Evolutionary conservation across 129 eudicot species (phyloP), one percentile per base, ranked within the genome.

Genomic region (Artemisia annua): DNA sequence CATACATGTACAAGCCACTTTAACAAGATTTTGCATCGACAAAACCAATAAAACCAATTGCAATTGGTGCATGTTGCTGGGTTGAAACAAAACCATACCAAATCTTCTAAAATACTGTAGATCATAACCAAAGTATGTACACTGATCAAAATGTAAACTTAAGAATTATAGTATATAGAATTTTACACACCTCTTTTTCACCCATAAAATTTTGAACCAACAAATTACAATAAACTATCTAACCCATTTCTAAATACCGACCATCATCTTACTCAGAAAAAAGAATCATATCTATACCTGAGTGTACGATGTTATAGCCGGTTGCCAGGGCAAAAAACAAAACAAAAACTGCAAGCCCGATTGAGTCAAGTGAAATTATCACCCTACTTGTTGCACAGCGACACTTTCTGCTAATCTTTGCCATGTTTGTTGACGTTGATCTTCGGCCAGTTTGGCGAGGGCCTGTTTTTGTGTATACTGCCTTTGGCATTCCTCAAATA

Each of bases 401-500:
- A 82, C 51, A 54, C 73, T 71, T 44, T 71, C 87, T 18, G 66
- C 89, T 67, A 91, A 78, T 85, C 86, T 86, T 80, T 79, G 88
- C 97, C 97, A 91, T 12, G 55, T 82, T 72, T 69, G 48, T 74
- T 80, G 83, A 20, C 96, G 83, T 73, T 79, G 83, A 75, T 85
- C 93, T 39, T 79, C 87, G 62, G 80, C 58, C 68, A 81, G 81
- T 60, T 69, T 75, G 46, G 75, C 84, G 17, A 52, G 39, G 18
- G 90, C 86, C 55, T 63, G 83, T 74, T 82, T 91, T 83, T 84
- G 88, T 2, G 83, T 73, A 72, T 83, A 73, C 62, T 86, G 89
- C 76, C 78, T 85, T 64, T 87, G 91, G 70, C 93, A 91, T 61
- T 91, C 97, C 67, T 88, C 93, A 59, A 91, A 91, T 35, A 91